A percentile compares a stretch with the other conserved stretches of the same genome.
These are phyloP conservation scores for Lithohypha guttulata DNA, from an alignment of 2,329 filamentous ascomycete species.

Conservation along the genomic window DNA sequence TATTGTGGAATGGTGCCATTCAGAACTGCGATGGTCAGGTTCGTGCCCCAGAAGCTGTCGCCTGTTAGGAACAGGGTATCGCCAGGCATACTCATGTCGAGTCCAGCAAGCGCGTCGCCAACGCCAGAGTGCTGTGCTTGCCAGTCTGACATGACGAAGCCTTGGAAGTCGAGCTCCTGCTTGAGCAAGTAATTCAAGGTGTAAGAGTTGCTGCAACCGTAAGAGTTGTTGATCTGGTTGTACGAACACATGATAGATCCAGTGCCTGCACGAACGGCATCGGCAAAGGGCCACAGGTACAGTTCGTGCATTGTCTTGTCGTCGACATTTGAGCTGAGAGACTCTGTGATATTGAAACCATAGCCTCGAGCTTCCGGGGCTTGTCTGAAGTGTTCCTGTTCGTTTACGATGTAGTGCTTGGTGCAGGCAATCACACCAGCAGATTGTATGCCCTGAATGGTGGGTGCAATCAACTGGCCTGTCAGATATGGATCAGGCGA, in stretches of 20 bases:
- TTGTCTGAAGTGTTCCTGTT: conserved; percentile 64
- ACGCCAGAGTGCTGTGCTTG: conserved; percentile 63
- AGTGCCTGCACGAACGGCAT: conserved; percentile 55
- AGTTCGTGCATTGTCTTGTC: conserved; percentile 54
- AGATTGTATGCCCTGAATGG: conserved; percentile 69
- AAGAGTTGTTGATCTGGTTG: conserved; percentile 60
- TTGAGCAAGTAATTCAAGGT: conserved; percentile 55
- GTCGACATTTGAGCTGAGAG: conserved; percentile 50
- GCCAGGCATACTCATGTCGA: conserved; percentile 79
- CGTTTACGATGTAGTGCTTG: conserved; percentile 65
- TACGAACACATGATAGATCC: conserved; percentile 60
- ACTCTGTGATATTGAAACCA: conserved; percentile 53
- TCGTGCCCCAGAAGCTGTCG: conserved; percentile 68
- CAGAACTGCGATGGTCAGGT: conserved; percentile 74
- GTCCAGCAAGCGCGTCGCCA: conserved; percentile 52
- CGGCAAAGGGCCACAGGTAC: conserved; percentile 55
- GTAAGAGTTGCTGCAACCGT: conserved; percentile 54
- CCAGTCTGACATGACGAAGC: conserved; percentile 64
- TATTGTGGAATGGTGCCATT: conserved; percentile 84
- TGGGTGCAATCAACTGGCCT: conserved; percentile 60
- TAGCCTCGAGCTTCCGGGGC: conserved; percentile 46
- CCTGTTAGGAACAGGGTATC: conserved; percentile 69
- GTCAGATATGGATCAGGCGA: conserved; percentile 66
- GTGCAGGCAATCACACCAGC: conserved; percentile 73
- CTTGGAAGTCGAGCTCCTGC: conserved; percentile 63